Evolutionary conservation across 352 stramenopile species (phyloP), one percentile per base, ranked within the genome.

Genomic region (Pelagophyceae sp.): DNA sequence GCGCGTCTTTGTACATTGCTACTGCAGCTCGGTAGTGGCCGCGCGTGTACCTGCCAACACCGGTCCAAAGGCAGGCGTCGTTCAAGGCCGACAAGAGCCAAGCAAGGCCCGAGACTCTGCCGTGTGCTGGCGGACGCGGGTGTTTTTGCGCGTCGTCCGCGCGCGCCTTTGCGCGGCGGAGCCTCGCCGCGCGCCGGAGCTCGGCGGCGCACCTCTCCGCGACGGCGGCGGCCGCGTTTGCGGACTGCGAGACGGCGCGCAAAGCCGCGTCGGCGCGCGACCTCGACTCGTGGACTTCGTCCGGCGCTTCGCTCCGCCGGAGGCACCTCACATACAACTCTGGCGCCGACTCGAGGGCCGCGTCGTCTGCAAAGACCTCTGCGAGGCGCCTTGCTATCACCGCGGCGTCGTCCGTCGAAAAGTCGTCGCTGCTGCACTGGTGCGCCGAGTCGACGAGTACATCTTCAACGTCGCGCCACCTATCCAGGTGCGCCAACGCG

Each of bases 1-100:
- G 38, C 11, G 67, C 67, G 67, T 74, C 67, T 2, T 35, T 29
- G 67, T 74, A 74, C 67, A 74, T 74, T 11, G 67, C 67, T 1
- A 37, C n/a, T 11, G 67, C 67, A 2, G 67, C 67, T 11, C 67
- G 33, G 67, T 58, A 74, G 67, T 74, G 67, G 67, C 67, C 67
- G 2, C 67, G 67, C 67, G 67, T 37, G 37, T 74, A 74, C n/a
- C n/a, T n/a, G n/a, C n/a, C n/a, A n/a, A n/a, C n/a, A n/a, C n/a
- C n/a, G n/a, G n/a, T n/a, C n/a, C n/a, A n/a, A n/a, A n/a, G n/a
- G n/a, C n/a, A n/a, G n/a, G n/a, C n/a, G n/a, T n/a, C n/a, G n/a
- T n/a, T n/a, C n/a, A n/a, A n/a, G n/a, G n/a, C n/a, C n/a, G n/a
- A n/a, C n/a, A n/a, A n/a, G n/a, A n/a, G n/a, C n/a, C n/a, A n/a